Evolutionary conservation across 192 early-diverging fungal genomes (phyloP), one percentile per base, ranked within the genome.

Genomic region (Gonapodya prolifera): DNA sequence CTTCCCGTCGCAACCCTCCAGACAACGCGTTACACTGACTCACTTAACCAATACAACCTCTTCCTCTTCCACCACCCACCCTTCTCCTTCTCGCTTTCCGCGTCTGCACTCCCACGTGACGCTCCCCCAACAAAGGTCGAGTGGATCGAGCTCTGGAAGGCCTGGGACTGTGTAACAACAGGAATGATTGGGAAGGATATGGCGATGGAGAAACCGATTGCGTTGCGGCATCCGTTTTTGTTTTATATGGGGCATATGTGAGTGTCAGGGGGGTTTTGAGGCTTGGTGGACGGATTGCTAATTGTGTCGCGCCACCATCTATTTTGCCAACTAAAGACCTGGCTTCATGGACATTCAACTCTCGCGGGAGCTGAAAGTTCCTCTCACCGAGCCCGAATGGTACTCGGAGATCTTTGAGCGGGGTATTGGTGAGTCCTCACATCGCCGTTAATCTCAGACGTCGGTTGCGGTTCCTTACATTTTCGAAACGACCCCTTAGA

Each of bases 331-430:
- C n/a, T n/a, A n/a, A n/a, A n/a, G n/a, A n/a, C 85, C 85, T 23
- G 80, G 76, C 0, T 86, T 87, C 76, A 61, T 83, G 1, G 83
- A 84, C 74, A 83, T 86, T 45, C 85, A 87, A 77, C 45, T 86
- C 8, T 75, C 84, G 1, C 75, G 80, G 16, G 80, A 79, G 33
- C 32, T 87, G 1, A 77, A 80, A 0, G 82, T 85, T 35, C 78
- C 83, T 1, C 84, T 86, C n/a, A 87, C 91, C 0, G 86, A 89
- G 77, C 92, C 93, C 2, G 74, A 71, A 23, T 69, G 81, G 8
- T 97, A 87, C 83, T 84, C 89, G 2, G 82, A 86, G 33, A 94
- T 94, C 80, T 98, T 98, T 89, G 94, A 98, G 85, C 92, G 96
- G 17, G 96, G 96, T 1, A 96, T 98, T 76, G 45, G 45, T 69